Evolutionary conservation across 306 rosid species (phyloP).

Genomic region (Rosa multiflora): DNA sequence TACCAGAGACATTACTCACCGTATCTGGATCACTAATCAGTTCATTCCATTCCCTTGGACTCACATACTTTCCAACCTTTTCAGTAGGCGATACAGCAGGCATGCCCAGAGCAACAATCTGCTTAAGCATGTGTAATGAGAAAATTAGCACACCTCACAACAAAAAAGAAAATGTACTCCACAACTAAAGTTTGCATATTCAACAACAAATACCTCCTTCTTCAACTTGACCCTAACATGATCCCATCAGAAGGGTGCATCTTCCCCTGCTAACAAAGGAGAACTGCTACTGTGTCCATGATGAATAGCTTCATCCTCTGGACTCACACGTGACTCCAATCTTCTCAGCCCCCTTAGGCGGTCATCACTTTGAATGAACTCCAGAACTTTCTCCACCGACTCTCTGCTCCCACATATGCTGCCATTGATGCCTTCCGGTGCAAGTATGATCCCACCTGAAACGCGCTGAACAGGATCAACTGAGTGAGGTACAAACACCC

Average conservation of each 20-base stretch:
- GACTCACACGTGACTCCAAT: slow-evolving; percentile 81
- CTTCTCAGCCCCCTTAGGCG: slow-evolving; percentile 65
- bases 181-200: background rate
- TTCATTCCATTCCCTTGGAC: slow-evolving; percentile 79
- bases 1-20: slow-evolving; percentile 40
- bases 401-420: slow-evolving; percentile 83
- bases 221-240: slow-evolving; percentile 96
- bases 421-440: slow-evolving; percentile 91
- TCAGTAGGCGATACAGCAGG: slow-evolving; percentile 72
- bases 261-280: slow-evolving; percentile 95
- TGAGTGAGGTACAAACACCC: slow-evolving; percentile 39
- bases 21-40: slow-evolving; percentile 78
- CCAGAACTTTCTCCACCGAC: slow-evolving; percentile 73
- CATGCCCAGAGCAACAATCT: slow-evolving; percentile 97
- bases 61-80: slow-evolving; percentile 77
- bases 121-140: slow-evolving; percentile 20
- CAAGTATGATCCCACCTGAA: slow-evolving; percentile 96
- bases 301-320: slow-evolving; percentile 94
- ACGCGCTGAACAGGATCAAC: slow-evolving; percentile 81
- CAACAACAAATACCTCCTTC: slow-evolving; percentile 65
- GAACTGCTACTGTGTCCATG: slow-evolving; percentile 72
- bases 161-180: background rate
- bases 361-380: slow-evolving; percentile 60
- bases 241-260: slow-evolving; percentile 91
- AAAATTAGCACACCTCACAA: background rate